A percentile compares a stretch with the other conserved stretches of the same genome.
Conservation (phyloP, 805 yeast species). For the Metschnikowia arizonensis region DNA sequence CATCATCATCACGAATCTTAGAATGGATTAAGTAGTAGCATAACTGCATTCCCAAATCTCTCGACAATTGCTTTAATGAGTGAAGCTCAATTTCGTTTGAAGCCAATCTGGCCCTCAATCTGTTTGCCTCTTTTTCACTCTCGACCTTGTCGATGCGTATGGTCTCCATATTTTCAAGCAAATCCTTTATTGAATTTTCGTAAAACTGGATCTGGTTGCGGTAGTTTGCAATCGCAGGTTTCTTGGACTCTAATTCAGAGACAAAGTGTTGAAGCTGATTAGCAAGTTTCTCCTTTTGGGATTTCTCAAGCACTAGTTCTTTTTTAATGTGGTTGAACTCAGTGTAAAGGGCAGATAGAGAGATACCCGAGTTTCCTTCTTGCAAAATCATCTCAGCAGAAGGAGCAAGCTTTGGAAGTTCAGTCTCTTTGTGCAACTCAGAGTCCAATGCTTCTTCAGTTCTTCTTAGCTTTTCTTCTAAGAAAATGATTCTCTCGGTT, state of each 20-base stretch:
- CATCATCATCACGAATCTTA: conserved; percentile 51
- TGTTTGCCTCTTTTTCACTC: conserved; percentile 34
- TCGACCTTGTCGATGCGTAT: conserved; percentile 49
- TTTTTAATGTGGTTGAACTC: conserved; percentile 63
- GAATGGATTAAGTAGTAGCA: conserved; percentile 67
- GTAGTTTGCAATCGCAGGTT: conserved; percentile 71
- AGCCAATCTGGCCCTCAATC: conserved; percentile 28
- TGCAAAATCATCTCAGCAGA: conserved; percentile 54
- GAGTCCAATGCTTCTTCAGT: conserved; percentile 41
- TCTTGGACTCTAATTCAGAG: conserved; percentile 69
- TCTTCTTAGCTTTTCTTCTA: conserved; percentile 35
- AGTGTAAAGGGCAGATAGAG: conserved; percentile 61
- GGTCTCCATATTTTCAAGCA: conserved; percentile 47
- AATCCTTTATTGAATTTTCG: conserved; percentile 52
- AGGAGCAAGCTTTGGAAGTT: conserved; percentile 46
- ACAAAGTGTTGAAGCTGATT: conserved; percentile 67
- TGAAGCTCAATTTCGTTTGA: conserved; percentile 47
- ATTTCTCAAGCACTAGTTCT: conserved; percentile 63
- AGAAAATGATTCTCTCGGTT: conserved; percentile 28
- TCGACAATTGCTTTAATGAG: conserved; percentile 51
- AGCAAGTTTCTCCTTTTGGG: conserved; percentile 67
- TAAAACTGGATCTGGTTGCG: conserved; percentile 53
- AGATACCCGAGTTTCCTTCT: conserved; percentile 43
- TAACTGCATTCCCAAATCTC: conserved; percentile 81
- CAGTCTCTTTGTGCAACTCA: conserved; percentile 37